Base-by-base conservation (phyloP, 768 basidiomycete species). In the Boletus reticulatus region DNA sequence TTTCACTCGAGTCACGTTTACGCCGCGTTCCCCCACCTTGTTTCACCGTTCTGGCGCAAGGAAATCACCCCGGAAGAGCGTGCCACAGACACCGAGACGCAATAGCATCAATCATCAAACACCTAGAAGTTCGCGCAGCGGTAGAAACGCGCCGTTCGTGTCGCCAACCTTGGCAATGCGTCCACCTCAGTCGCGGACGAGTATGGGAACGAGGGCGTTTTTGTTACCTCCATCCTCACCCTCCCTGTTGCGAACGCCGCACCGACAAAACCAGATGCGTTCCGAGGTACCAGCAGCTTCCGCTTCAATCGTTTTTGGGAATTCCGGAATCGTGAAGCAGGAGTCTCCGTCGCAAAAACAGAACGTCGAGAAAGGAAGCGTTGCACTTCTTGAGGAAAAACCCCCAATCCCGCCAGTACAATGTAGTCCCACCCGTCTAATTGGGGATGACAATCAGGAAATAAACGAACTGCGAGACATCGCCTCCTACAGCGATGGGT, bases 331-430 rank as follows among this genome's bases (percentile, higher is more conserved):
- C n/a, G 10, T 14, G 4, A 43, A 20, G 9, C 52, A 36, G 16
- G 31, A n/a, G 32, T 32, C 52, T 9, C 34, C 43, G 31, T 52
- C 27, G 1, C 46, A 13, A 8, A 50, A 11, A 49, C 49, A 47
- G 19, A 24, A 31, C 36, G 48, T 16, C 46, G 62, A 50, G 22
- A 61, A 61, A 27, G 66, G 66, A 38, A 67, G 67, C 16, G 64
- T 69, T 22, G 73, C 72, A 1, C 66, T 76, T 43, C 74, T 73
- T 47, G 76, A 74, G 24, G 68, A 77, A n/a, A 75, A 78, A 42
- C 73, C 80, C 34, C 78, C 79, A 3, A 68, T 76, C 6, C 43
- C 27, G 37, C 39, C 48, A 19, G 12, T 19, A 76, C 77, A 31
- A 6, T 7, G 19, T 22, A 39, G 20, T 36, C 42, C 42, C 24